phyloP scores from a whole-genome alignment of 2,329 filamentous ascomycete genomes.

The Nemania sp. region DNA sequence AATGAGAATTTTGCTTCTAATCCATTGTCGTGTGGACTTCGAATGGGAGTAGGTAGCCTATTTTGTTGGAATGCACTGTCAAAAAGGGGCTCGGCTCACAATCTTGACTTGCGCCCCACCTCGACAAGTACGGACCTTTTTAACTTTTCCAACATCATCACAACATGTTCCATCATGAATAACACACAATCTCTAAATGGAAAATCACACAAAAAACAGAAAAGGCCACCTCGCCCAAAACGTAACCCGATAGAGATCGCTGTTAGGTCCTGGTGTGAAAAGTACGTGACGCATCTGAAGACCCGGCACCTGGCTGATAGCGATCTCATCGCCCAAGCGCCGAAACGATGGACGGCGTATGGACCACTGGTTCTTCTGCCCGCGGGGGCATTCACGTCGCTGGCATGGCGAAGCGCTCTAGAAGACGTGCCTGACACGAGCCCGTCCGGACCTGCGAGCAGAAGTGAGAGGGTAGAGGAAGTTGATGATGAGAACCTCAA shows the following conservation, averaged over 20 bases:
- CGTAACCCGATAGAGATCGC: conserved; percentile 28
- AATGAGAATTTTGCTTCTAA: too few species aligned
- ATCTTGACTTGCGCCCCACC: conserved; percentile 1
- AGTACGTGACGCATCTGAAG: conserved; percentile 11
- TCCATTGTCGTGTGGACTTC: too few species aligned
- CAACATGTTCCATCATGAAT: conserved; percentile 10
- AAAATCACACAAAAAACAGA: background rate
- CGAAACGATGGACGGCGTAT: conserved; percentile 63
- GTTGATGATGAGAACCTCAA: conserved; percentile 31
- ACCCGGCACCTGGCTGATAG: conserved; percentile 26
- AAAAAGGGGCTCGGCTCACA: conserved; percentile 8
- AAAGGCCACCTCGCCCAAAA: conserved; percentile 13
- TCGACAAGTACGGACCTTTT: too few species aligned
- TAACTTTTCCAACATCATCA: conserved; percentile 2
- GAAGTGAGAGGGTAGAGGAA: background rate
- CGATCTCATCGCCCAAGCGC: conserved; percentile 47
- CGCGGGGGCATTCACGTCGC: conserved; percentile 56
- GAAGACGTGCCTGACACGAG: background rate
- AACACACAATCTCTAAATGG: background rate
- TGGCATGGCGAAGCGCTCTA: conserved; percentile 47
- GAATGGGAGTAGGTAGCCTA: too few species aligned
- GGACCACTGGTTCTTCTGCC: conserved; percentile 64
- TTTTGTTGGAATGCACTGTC: too few species aligned
- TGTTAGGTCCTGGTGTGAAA: conserved; percentile 14
- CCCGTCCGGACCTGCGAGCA: background rate